Base-by-base conservation (phyloP, 2,329 filamentous ascomycete genomes). In the Aplosporella prunicola region DNA sequence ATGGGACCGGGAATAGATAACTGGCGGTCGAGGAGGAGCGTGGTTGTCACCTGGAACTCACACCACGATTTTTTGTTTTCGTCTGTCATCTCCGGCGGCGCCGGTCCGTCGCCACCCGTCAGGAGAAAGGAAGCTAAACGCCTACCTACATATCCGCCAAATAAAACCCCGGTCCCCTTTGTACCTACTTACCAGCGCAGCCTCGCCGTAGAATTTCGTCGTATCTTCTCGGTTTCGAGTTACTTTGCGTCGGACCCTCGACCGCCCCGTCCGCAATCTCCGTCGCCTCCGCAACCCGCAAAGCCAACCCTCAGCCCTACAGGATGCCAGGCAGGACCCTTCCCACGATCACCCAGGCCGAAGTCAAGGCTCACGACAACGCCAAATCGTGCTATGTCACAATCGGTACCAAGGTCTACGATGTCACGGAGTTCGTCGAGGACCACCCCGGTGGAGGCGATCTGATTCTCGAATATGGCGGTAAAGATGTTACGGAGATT, bases 361-460 rank as follows among this genome's bases (percentile, higher is more conserved):
- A 98, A 58, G 78, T 98, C 54, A 77, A 80, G 60, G 68, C 78
- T 49, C 87, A 93, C 62, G 89, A 83, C 59, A 80, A 76, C 31
- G 66, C 68, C 33, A 76, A 86, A 55, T 93, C 86, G 32, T 96
- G 89, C 69, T 98, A 88, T 69, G 88, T 98, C 50, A 91, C 84
- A 3, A 71, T 95, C 38, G 88, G 86, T 45, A 73, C 74, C 41
- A 93, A 89, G 50, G 89, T 98, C 50, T 98, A 87, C 71, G 89
- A 98, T 68, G 74, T 98, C 46, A 95, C 91, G 42, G 77, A 84
- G 39, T 98, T 98, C 55, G 62, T 95, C 43, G 77, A 87, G 35
- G 80, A 87, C 48, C 91, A 98, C 58, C 91, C 91, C 16, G 91
- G 91, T 49, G 91, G 91, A 41, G 76, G 78, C 51, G 84, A 94